Conservation (phyloP, 176 grass and related monocot species). For the Juncus effusus region DNA sequence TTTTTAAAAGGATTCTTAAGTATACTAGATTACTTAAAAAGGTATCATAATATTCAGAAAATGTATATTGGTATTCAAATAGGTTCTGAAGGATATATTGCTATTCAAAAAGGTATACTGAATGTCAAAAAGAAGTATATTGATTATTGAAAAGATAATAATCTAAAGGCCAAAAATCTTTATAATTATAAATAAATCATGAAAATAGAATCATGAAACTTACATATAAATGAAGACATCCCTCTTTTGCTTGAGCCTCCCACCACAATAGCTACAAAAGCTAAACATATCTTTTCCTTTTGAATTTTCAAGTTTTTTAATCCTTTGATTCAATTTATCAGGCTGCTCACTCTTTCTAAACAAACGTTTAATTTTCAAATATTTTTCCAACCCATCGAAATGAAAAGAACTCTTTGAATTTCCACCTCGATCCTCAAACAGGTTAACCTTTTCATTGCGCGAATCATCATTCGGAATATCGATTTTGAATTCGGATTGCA, state of each 20-base stretch:
- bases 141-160: neutral
- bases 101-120: neutral
- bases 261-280: conserved; percentile 54
- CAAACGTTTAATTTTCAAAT: conserved; percentile 20
- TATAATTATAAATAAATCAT: neutral
- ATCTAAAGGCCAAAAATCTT: neutral
- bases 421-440: neutral
- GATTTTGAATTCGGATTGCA: conserved; percentile 32
- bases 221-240: conserved; percentile 82
- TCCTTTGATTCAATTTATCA: too few relatives aligned
- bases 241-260: conserved; percentile 43
- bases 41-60: too few relatives aligned
- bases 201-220: conserved; percentile 24
- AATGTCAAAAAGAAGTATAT: neutral
- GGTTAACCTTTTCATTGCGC: conserved; percentile 7
- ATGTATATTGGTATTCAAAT: too few relatives aligned
- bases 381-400: conserved; percentile 43
- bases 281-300: conserved; percentile 35
- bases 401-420: conserved; percentile 62
- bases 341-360: too few relatives aligned
- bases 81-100: too few relatives aligned
- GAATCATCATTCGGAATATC: conserved; percentile 25
- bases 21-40: too few relatives aligned
- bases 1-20: too few relatives aligned
- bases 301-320: conserved; percentile 10